These are phyloP conservation scores for Salvia sclarea DNA, from an alignment of 305 asterid genomes.

Conservation along the genomic window DNA sequence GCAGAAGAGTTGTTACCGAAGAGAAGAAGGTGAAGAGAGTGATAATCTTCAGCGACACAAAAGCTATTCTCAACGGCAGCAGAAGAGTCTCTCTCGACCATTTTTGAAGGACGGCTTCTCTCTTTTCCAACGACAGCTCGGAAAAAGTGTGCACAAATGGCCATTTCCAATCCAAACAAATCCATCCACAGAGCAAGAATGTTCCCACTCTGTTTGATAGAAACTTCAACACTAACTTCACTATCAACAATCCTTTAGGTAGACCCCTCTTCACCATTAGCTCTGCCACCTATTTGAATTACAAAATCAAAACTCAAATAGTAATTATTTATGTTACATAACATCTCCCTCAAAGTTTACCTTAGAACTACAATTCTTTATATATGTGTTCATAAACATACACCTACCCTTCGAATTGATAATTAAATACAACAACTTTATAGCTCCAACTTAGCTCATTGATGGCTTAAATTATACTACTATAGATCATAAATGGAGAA, in stretches of 20 bases:
- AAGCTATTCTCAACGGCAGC: conserved; percentile 56
- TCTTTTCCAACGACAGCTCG: conserved; percentile 54
- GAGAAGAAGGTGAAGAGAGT: conserved; percentile 60
- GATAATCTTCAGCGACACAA: conserved; percentile 50
- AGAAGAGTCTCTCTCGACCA: conserved; percentile 64
- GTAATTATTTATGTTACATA: too few species aligned
- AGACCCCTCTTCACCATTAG: conserved; percentile 45
- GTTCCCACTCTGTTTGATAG: conserved; percentile 78
- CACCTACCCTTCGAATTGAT: background rate
- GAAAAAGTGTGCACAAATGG: conserved; percentile 71
- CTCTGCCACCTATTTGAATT: conserved; percentile 61
- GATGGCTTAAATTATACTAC: background rate
- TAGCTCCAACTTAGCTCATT: background rate
- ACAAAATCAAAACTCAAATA: background rate
- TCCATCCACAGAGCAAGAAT: conserved; percentile 65
- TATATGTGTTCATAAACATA: background rate
- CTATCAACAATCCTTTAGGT: conserved; percentile 50
- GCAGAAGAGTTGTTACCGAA: conserved; percentile 41
- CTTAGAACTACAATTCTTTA: background rate
- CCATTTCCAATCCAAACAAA: conserved; percentile 62
- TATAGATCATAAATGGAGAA: background rate
- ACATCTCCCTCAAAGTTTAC: too few species aligned
- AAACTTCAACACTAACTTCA: conserved; percentile 47
- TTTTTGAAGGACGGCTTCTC: conserved; percentile 67
- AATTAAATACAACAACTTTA: background rate